phyloP scores from a whole-genome alignment of 495 filamentous ascomycete genomes.

The Podospora conica region DNA sequence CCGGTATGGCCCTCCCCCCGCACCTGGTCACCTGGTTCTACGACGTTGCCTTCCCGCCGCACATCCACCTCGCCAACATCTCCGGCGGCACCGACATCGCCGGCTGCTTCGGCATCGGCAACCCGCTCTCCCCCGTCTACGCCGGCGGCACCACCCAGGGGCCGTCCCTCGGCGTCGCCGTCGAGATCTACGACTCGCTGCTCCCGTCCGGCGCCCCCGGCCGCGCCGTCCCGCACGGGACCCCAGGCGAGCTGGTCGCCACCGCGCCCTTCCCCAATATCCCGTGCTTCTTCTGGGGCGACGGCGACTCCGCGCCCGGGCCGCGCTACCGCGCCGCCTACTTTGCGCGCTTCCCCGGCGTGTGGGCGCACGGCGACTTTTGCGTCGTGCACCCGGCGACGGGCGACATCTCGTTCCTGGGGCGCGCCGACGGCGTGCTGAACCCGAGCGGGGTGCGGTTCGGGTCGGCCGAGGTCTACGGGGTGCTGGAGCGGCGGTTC shows the following conservation, averaged over 20 bases:
- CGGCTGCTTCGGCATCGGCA: constrained; percentile 62
- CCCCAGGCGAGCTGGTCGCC: constrained; percentile 67
- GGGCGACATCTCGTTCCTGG: constrained; percentile 59
- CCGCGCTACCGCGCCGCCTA: constrained; percentile 63
- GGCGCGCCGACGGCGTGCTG: constrained; percentile 82
- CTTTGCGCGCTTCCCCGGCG: constrained; percentile 63
- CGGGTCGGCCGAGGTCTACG: constrained; percentile 76
- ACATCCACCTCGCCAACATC: constrained; percentile 62
- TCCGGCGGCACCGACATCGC: constrained; percentile 74
- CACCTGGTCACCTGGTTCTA: constrained; percentile 78
- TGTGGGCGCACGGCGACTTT: constrained; percentile 81
- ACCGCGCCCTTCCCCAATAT: constrained; percentile 65
- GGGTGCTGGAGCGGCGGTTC: constrained; percentile 63
- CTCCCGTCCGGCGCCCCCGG: constrained; percentile 46
- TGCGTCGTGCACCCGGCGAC: constrained; percentile 63
- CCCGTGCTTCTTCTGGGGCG: constrained; percentile 66
- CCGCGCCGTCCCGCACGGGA: constrained; percentile 49
- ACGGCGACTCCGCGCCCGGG: constrained; percentile 39
- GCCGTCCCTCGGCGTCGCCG: constrained; percentile 54
- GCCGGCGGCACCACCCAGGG: constrained; percentile 61
- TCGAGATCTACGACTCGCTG: constrained; percentile 64
- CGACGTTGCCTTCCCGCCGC: constrained; percentile 62
- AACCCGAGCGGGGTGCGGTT: constrained; percentile 87
- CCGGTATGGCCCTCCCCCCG: constrained; percentile 73
- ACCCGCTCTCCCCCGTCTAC: constrained; percentile 64